Base-by-base conservation (phyloP, 345 rosid genomes). In the Brassica incana region DNA sequence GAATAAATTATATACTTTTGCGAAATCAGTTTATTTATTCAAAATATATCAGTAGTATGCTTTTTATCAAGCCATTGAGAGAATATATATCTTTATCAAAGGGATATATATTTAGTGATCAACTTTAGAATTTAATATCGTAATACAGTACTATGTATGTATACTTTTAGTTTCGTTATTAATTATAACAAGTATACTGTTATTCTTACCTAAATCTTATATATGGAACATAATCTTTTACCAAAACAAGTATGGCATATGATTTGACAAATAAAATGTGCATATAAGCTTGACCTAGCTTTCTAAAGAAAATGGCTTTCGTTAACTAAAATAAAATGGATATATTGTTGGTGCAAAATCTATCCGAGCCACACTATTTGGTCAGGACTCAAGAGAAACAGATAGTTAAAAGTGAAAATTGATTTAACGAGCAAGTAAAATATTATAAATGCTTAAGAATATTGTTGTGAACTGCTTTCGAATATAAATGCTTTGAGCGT, bases 41-140 rank as follows among this genome's bases (percentile, higher is more conserved):
- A 29, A 29, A 29, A 5, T 64, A 52, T 36, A 54, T 36, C 60
- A 64, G 35, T 25, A 54, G 72, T 14, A 62, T n/a, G n/a, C n/a
- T n/a, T n/a, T 78, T 71, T 62, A 52, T 32, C 43, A 64, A 54
- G 65, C 58, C 56, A 71, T 50, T 35, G 29, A 69, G 71, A 77
- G 8, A 38, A 70, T 52, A 69, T 61, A 70, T 52, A 69, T 61
- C 23, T 62, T 45, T 77, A 35, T 25, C 71, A 33, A 52, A 69
- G 68, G 50, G 32, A 58, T 76, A 8, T 32, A 54, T 54, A 43
- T 45, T 8, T 33, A 35, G 56, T 30, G 74, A 59, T 45, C 15
- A 61, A 14, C 69, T 77, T 77, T 69, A 69, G 3, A 60, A 43
- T 76, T 68, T 5, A 59, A 59, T 69, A 69, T 60, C 23, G n/a